Percentiles rank a stretch among this genome's conserved stretches.
These are phyloP conservation scores for Thielaviopsis punctulata DNA, from an alignment of 2,329 filamentous ascomycete species.

Conservation along the genomic window DNA sequence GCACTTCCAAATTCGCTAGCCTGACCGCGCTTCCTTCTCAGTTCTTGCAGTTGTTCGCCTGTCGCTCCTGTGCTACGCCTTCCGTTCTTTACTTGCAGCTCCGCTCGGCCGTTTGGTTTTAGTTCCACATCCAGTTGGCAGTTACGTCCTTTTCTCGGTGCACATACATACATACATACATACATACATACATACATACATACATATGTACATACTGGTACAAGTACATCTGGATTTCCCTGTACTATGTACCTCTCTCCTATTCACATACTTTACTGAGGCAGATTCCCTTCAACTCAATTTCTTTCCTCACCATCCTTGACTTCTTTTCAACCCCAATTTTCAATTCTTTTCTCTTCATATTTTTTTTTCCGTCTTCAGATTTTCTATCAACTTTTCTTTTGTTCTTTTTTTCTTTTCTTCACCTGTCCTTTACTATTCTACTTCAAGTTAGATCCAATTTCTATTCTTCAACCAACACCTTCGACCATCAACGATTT, in stretches of 20 bases:
- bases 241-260: background rate
- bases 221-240: no score
- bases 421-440: background rate
- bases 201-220: background rate
- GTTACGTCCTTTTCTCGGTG: background rate
- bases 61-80: conserved; percentile 1
- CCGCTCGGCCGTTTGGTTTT: background rate
- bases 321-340: background rate
- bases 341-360: background rate
- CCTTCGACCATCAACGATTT: background rate
- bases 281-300: background rate
- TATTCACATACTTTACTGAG: background rate
- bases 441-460: background rate
- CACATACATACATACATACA: background rate
- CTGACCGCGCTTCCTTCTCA: background rate
- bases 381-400: background rate
- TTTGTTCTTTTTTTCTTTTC: background rate
- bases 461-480: background rate
- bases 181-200: background rate
- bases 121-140: background rate
- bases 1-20: conserved; percentile 2
- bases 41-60: background rate
- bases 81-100: background rate
- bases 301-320: background rate
- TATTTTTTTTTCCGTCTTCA: background rate